Conservation (phyloP, 2,329 filamentous ascomycete genomes). For the Septoria petroselini region DNA sequence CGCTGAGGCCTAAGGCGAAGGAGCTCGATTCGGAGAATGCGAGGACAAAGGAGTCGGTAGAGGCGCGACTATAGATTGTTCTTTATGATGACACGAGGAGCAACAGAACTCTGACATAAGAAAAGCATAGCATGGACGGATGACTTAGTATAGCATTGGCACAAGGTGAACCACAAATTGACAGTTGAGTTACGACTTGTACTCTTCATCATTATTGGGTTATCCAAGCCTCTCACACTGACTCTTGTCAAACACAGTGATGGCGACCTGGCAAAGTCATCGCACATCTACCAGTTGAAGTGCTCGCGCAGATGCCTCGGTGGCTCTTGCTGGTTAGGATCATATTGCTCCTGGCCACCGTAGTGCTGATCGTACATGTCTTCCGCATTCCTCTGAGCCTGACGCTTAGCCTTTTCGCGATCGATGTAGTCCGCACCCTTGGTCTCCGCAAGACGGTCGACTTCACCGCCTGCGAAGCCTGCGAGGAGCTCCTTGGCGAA, state of each 20-base stretch:
- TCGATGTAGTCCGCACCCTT: conserved; percentile 52
- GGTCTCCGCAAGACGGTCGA: conserved; percentile 68
- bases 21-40: background rate
- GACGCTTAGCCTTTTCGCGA: conserved; percentile 47
- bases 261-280: background rate
- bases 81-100: background rate
- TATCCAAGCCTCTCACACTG: no score
- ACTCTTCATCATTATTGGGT: no score
- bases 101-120: background rate
- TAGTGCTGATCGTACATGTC: conserved; percentile 52
- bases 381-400: conserved; percentile 46
- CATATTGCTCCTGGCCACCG: conserved; percentile 46
- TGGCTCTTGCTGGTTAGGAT: conserved; percentile 44
- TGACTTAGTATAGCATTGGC: no score
- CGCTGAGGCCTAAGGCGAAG: conserved; percentile 27
- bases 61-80: conserved; percentile 16
- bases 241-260: no score
- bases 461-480: conserved; percentile 68
- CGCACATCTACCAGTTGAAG: conserved; percentile 25
- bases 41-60: conserved; percentile 3
- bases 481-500: conserved; percentile 76
- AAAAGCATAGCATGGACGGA: background rate
- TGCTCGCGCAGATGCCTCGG: conserved; percentile 36
- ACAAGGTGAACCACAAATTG: no score
- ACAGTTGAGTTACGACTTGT: no score